phyloP scores from a whole-genome alignment of 257 asterid species.

The Lantana camara region DNA sequence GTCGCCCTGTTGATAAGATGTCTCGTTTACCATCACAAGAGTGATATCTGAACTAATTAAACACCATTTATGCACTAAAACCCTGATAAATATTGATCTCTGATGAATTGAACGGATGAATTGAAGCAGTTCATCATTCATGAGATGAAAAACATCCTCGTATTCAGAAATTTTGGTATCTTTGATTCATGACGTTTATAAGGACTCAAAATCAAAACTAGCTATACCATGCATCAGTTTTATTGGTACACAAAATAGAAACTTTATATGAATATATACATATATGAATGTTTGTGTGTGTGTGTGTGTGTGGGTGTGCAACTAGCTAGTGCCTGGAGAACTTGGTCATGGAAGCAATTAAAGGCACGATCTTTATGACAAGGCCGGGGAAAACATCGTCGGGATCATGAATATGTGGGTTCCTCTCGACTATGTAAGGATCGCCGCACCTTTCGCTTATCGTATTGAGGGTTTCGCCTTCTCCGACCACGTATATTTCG shows the following conservation, averaged over 20 bases:
- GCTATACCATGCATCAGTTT: no score
- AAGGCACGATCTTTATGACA: slow-evolving; percentile 37
- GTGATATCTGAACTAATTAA: no score
- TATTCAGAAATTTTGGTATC: no score
- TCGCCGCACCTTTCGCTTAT: slow-evolving; percentile 38
- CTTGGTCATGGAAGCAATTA: not conserved
- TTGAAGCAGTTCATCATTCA: no score
- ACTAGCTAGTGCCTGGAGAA: not conserved
- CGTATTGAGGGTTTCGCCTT: slow-evolving; percentile 39
- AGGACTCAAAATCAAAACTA: no score
- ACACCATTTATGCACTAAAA: no score
- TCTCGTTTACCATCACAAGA: no score
- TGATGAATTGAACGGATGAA: no score
- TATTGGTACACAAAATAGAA: not conserved
- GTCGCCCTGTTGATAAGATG: no score
- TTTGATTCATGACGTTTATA: no score
- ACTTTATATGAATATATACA: not conserved
- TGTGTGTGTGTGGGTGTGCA: not conserved
- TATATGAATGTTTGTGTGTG: not conserved
- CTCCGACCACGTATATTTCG: slow-evolving; percentile 41
- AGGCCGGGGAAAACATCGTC: slow-evolving; percentile 47
- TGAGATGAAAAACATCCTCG: no score
- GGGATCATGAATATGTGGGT: slow-evolving; percentile 42
- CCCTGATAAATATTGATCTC: no score
- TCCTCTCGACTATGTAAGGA: slow-evolving; percentile 39